Conservation (phyloP, 805 yeast species). For the Lachancea dasiensis region DNA sequence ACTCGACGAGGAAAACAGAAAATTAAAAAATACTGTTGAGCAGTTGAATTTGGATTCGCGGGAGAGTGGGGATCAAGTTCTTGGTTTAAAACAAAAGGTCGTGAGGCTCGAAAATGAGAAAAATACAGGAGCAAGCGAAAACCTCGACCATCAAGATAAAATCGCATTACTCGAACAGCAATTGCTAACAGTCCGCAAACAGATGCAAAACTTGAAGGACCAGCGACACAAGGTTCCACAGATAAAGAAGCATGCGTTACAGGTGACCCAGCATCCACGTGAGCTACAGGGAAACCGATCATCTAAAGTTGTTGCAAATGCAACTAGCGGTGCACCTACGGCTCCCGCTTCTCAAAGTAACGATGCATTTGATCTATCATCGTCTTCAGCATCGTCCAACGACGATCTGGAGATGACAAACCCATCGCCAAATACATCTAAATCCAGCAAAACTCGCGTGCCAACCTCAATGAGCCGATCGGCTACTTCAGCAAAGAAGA, state of each 20-base stretch:
- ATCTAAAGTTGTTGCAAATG: neutral
- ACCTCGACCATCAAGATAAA: conserved; percentile 23
- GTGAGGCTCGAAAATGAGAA: conserved; percentile 18
- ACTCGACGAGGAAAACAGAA: conserved; percentile 25
- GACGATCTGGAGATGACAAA: conserved; percentile 31
- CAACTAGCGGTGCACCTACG: neutral
- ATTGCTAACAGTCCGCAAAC: conserved; percentile 5
- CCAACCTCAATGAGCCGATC: conserved; percentile 8
- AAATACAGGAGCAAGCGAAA: conserved; percentile 20
- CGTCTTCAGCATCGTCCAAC: conserved; percentile 26
- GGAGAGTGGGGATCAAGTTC: conserved; percentile 17
- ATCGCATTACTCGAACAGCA: conserved; percentile 18
- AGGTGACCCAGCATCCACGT: neutral
- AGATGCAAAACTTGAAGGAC: conserved; percentile 5
- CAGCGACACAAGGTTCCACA: conserved; percentile 9
- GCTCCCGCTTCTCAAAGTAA: neutral
- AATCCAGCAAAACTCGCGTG: conserved; percentile 14
- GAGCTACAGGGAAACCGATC: neutral
- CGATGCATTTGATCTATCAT: conserved; percentile 31
- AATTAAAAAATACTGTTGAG: conserved; percentile 17
- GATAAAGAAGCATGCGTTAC: neutral
- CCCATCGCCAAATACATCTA: conserved; percentile 27
- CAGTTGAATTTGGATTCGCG: conserved; percentile 15
- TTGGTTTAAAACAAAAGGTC: conserved; percentile 17
- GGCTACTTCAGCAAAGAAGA: conserved; percentile 16